phyloP scores from a whole-genome alignment of 2,329 filamentous ascomycete species.

The Venturia nashicola region DNA sequence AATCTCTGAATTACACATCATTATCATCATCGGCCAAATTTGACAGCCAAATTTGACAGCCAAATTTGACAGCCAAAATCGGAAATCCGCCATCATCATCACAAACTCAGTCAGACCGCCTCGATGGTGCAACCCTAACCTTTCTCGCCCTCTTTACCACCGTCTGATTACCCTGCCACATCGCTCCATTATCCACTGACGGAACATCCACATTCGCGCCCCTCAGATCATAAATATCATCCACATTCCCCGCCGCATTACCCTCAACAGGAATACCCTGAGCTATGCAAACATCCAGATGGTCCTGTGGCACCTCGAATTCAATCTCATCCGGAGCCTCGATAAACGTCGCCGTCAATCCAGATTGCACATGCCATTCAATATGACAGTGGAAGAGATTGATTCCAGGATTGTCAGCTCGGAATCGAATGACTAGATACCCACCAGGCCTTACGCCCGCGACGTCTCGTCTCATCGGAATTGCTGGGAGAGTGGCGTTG shows the following conservation, averaged over 20 bases:
- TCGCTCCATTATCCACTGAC: background rate
- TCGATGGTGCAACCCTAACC: no score
- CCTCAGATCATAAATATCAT: constrained; percentile 25
- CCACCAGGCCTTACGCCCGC: constrained; percentile 41
- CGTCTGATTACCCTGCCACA: background rate
- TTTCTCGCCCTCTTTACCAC: background rate
- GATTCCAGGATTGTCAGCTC: constrained; percentile 39
- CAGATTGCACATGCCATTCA: constrained; percentile 36
- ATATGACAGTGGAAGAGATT: constrained; percentile 15
- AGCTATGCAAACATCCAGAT: constrained; percentile 46
- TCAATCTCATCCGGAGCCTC: constrained; percentile 47
- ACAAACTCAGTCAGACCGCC: no score
- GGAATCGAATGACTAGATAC: constrained; percentile 44
- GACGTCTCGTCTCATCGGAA: constrained; percentile 40
- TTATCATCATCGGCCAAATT: no score
- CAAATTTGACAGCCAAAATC: no score
- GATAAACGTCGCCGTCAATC: constrained; percentile 39
- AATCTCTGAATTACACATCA: no score
- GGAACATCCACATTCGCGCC: constrained; percentile 6
- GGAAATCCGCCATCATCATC: no score
- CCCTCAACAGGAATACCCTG: constrained; percentile 41
- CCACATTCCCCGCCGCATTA: constrained; percentile 64
- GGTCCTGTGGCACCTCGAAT: constrained; percentile 48
- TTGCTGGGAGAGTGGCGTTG: constrained; percentile 21
- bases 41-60: no score